These are phyloP conservation scores for Tylopilus vinaceipallidus DNA, from an alignment of 768 basidiomycete genomes.

Conservation along the genomic window DNA sequence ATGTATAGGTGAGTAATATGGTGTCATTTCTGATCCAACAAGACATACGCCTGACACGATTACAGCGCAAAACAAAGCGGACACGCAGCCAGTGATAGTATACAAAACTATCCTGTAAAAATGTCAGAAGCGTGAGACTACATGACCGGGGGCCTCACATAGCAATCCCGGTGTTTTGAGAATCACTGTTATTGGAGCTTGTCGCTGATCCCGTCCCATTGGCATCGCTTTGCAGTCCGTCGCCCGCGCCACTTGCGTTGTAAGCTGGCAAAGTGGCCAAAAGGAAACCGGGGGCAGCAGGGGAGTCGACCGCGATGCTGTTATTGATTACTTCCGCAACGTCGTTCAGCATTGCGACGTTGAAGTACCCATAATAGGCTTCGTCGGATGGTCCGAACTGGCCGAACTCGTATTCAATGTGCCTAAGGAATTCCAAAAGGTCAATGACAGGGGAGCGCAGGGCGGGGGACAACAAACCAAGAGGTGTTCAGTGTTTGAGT, in stretches of 20 bases:
- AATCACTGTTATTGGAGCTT: constrained; percentile 7
- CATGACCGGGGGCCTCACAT: constrained; percentile 52
- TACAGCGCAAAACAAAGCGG: constrained; percentile 79
- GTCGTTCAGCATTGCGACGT: constrained; percentile 61
- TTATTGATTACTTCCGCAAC: constrained; percentile 41
- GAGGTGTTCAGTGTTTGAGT: constrained; percentile 63
- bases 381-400: constrained; percentile 54
- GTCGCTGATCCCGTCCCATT: constrained; percentile 17
- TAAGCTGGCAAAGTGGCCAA: constrained; percentile 66
- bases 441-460: not conserved
- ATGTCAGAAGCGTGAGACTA: constrained; percentile 8
- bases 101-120: constrained; percentile 72
- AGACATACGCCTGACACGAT: constrained; percentile 76
- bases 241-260: constrained; percentile 49
- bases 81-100: constrained; percentile 86
- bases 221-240: constrained; percentile 15
- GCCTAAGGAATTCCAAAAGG: constrained; percentile 27
- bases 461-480: constrained; percentile 37
- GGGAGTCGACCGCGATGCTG: constrained; percentile 42
- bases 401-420: constrained; percentile 58
- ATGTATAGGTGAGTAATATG: constrained; percentile 4
- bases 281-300: constrained; percentile 57
- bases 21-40: not conserved
- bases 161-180: constrained; percentile 60
- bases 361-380: constrained; percentile 52